A percentile compares a stretch with the other conserved stretches of the same genome.
phyloP scores from a whole-genome alignment of 1,284 basidiomycete genomes.

The Marasmius sp. region DNA sequence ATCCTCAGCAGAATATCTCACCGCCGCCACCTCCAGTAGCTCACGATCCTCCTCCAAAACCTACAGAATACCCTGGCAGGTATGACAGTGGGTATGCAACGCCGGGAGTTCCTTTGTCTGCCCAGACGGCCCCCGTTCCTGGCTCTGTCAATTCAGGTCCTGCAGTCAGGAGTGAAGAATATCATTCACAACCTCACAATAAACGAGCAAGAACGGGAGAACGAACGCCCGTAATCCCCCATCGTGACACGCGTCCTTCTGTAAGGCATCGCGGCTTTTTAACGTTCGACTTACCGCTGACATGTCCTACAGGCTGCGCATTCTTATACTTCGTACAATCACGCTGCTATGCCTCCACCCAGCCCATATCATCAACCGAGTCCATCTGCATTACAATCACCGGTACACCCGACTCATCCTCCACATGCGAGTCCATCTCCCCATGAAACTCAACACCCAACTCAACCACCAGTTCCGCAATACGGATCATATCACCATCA shows the following conservation, averaged over 20 bases:
- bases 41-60: conserved; percentile 30
- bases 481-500: conserved; percentile 28
- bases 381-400: conserved; percentile 26
- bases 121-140: conserved; percentile 36
- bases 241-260: conserved; percentile 39
- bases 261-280: conserved; percentile 17
- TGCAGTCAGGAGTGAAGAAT: conserved; percentile 34
- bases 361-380: conserved; percentile 34
- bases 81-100: conserved; percentile 41
- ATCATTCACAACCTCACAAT: conserved; percentile 29
- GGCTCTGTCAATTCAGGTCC: conserved; percentile 32
- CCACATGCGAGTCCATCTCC: conserved; percentile 25
- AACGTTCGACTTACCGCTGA: conserved; percentile 5
- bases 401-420: conserved; percentile 5
- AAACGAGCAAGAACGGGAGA: conserved; percentile 33
- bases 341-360: conserved; percentile 27
- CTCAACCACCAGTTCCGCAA: conserved; percentile 31
- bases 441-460: conserved; percentile 33
- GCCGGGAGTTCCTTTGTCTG: conserved; percentile 41
- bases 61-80: conserved; percentile 36
- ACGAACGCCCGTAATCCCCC: conserved; percentile 26
- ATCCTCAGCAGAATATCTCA: conserved; percentile 36
- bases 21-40: conserved; percentile 33
- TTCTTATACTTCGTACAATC: conserved; percentile 25
- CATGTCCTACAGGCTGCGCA: conserved; percentile 22